Evolutionary conservation across 202 grass and related monocot genomes (phyloP).

Genomic region (Musa balbisiana): DNA sequence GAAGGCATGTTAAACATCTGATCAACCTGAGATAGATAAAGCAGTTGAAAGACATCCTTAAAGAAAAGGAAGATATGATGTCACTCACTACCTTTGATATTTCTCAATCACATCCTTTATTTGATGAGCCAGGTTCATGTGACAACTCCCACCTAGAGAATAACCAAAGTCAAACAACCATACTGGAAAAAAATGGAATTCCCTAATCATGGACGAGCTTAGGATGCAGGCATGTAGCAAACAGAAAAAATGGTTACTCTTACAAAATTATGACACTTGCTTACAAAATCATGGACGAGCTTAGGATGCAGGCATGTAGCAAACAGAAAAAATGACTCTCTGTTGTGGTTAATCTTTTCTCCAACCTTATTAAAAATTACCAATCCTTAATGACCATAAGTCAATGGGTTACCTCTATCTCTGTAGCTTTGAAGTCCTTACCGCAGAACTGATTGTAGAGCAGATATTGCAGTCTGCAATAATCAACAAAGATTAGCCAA

Average conservation of each 20-base stretch:
- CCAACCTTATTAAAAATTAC: not conserved
- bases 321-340: not conserved
- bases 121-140: no score
- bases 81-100: no score
- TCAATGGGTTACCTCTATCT: constrained; percentile 64
- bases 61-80: no score
- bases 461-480: constrained; percentile 81
- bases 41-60: no score
- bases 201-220: not conserved
- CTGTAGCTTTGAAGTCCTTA: constrained; percentile 99
- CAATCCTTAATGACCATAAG: not conserved
- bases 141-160: constrained; percentile 73
- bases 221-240: not conserved
- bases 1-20: no score
- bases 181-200: not conserved
- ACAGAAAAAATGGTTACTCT: not conserved
- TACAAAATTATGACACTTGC: not conserved
- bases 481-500: no score
- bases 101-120: no score
- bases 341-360: not conserved
- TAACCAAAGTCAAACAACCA: not conserved
- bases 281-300: not conserved
- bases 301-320: not conserved
- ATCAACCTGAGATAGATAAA: no score
- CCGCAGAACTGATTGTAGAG: constrained; percentile 90